Evolutionary conservation across 306 rosid species (phyloP).

Genomic region (Arachis hypogaea): DNA sequence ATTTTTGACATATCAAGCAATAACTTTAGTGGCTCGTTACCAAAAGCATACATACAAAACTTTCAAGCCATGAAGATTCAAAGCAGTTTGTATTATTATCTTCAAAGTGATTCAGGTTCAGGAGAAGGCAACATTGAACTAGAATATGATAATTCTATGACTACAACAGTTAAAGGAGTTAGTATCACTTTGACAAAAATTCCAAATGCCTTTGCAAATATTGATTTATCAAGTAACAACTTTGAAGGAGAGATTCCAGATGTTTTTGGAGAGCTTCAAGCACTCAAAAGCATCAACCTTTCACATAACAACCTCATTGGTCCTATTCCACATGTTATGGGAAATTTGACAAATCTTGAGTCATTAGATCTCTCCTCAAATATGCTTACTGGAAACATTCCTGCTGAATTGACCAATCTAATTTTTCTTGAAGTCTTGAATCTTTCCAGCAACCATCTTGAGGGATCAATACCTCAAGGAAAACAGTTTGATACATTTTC

Average conservation of each 20-base stretch:
- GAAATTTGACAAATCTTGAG: slow-evolving; percentile 27
- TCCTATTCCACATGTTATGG: slow-evolving; percentile 26
- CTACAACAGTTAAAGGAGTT: slow-evolving; percentile 1
- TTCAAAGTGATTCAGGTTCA: no score
- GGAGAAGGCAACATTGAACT: neutral
- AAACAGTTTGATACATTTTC: slow-evolving; percentile 42
- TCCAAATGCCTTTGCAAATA: neutral
- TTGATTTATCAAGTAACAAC: slow-evolving; percentile 38
- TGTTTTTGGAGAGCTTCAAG: slow-evolving; percentile 16
- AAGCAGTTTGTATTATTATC: no score
- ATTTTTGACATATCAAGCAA: slow-evolving; percentile 35
- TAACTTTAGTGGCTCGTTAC: slow-evolving; percentile 41
- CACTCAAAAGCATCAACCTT: slow-evolving; percentile 32
- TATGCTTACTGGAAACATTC: slow-evolving; percentile 15
- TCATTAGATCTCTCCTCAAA: slow-evolving; percentile 45
- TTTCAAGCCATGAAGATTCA: slow-evolving; percentile 32
- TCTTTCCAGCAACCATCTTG: slow-evolving; percentile 37
- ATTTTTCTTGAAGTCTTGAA: slow-evolving; percentile 27
- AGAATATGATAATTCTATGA: neutral
- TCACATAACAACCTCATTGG: slow-evolving; percentile 39
- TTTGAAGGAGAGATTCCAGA: slow-evolving; percentile 43
- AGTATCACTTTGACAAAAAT: neutral
- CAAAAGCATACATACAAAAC: slow-evolving; percentile 10
- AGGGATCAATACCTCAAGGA: slow-evolving; percentile 39
- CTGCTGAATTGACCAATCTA: slow-evolving; percentile 23